Percentiles rank a stretch among this genome's conserved stretches.
These are phyloP conservation scores for Amaranthus cruentus DNA, from an alignment of 148 eudicot genomes.

Conservation along the genomic window DNA sequence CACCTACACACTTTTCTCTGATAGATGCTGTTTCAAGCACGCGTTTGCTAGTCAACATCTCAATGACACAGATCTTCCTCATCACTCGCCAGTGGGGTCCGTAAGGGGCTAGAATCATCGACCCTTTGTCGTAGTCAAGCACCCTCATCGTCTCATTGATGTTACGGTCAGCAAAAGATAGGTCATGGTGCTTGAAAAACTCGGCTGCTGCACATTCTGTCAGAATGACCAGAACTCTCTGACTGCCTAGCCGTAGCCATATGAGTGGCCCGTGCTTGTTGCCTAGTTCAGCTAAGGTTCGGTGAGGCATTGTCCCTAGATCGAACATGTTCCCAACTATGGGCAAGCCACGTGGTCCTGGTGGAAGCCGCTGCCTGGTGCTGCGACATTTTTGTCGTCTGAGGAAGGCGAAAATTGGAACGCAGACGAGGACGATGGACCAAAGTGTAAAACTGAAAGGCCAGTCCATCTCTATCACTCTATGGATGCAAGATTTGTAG, in stretches of 20 bases:
- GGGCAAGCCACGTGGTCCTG: constrained; percentile 22
- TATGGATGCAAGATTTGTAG: constrained; percentile 5
- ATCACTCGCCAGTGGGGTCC: constrained; percentile 17
- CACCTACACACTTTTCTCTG: constrained; percentile 22
- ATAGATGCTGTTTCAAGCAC: constrained; percentile 13
- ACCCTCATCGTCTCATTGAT: constrained; percentile 26
- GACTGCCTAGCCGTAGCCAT: constrained; percentile 22
- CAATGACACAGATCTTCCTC: constrained; percentile 12
- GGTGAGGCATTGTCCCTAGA: constrained; percentile 23
- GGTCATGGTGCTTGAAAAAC: constrained; percentile 22
- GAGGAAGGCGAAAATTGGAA: not conserved
- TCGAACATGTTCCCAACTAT: constrained; percentile 22
- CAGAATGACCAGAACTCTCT: constrained; percentile 18
- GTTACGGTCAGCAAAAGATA: constrained; percentile 23
- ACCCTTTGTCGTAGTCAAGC: constrained; percentile 16
- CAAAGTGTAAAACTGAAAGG: constrained; percentile 6
- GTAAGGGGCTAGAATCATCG: constrained; percentile 19
- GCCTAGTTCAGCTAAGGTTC: constrained; percentile 14
- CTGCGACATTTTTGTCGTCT: not conserved
- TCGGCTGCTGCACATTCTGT: constrained; percentile 18
- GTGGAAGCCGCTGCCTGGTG: constrained; percentile 15
- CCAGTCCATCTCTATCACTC: not conserved
- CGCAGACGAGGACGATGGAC: not conserved
- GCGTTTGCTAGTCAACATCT: constrained; percentile 19
- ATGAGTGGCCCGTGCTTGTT: constrained; percentile 15